Conservation (phyloP, 1,284 basidiomycete genomes). For the Sparassis latifolia region DNA sequence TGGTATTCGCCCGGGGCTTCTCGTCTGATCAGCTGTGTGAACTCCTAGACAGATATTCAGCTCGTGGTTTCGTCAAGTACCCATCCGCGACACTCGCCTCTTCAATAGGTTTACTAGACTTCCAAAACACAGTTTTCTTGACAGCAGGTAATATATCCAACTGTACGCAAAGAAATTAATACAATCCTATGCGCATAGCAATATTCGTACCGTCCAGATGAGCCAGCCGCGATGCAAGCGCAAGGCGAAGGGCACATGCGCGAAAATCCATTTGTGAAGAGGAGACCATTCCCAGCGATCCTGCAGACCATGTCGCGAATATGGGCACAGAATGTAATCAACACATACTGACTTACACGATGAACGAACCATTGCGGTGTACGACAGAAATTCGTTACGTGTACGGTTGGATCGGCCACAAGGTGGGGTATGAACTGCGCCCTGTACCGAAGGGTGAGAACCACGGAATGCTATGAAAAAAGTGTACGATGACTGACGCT, state of each 20-base stretch:
- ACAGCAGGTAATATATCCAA: too few species aligned
- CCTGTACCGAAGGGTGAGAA: conserved; percentile 17
- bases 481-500: conserved; percentile 10
- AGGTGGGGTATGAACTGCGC: conserved; percentile 41
- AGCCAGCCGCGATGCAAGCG: conserved; percentile 27
- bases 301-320: conserved; percentile 12
- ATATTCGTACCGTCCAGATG: conserved; percentile 25
- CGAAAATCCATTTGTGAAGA: conserved; percentile 29
- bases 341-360: conserved; percentile 23
- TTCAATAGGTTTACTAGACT: background rate
- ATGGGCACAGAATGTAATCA: too few species aligned
- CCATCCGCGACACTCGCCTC: background rate
- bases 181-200: background rate
- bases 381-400: conserved; percentile 40
- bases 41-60: conserved; percentile 11
- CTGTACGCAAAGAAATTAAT: background rate
- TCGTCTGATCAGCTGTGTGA: conserved; percentile 28
- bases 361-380: conserved; percentile 40
- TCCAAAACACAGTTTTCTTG: too few species aligned
- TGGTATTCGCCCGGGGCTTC: conserved; percentile 35
- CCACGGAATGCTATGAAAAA: background rate
- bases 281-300: conserved; percentile 25
- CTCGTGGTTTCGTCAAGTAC: too few species aligned
- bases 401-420: conserved; percentile 30
- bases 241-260: conserved; percentile 34